Conservation (phyloP, 2,329 filamentous ascomycete genomes). For the Colletotrichum tamarilloi region DNA sequence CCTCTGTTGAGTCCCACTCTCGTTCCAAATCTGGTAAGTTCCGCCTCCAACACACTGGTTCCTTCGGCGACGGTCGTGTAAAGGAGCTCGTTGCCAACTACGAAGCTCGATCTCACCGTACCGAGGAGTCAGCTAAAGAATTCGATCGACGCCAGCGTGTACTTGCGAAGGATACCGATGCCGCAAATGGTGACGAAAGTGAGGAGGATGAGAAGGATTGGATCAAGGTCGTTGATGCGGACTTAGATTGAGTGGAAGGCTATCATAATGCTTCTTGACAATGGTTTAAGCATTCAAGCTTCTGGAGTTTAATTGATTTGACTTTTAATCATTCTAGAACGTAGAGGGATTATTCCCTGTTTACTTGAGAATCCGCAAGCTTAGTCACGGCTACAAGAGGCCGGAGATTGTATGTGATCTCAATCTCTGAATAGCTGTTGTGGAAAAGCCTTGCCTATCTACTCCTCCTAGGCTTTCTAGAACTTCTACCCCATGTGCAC, state of each 20-base stretch:
- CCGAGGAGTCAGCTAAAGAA: not conserved
- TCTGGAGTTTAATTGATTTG: not conserved
- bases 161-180: too few species aligned
- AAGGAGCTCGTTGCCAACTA: slow-evolving; percentile 14
- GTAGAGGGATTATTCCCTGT: not conserved
- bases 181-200: not conserved
- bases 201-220: not conserved
- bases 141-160: not conserved
- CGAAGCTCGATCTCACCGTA: not conserved
- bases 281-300: not conserved
- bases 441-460: too few species aligned
- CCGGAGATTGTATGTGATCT: too few species aligned
- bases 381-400: not conserved
- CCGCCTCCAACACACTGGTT: not conserved
- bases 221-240: not conserved
- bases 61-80: not conserved
- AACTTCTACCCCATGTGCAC: too few species aligned
- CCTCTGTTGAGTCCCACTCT: not conserved
- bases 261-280: not conserved
- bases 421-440: too few species aligned
- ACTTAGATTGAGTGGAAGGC: not conserved
- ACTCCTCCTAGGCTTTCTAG: too few species aligned
- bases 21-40: not conserved
- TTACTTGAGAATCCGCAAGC: too few species aligned
- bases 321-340: not conserved